A percentile compares a stretch with the other conserved stretches of the same genome.
phyloP scores from a whole-genome alignment of 345 rosid genomes.

The Tarenaya hassleriana region DNA sequence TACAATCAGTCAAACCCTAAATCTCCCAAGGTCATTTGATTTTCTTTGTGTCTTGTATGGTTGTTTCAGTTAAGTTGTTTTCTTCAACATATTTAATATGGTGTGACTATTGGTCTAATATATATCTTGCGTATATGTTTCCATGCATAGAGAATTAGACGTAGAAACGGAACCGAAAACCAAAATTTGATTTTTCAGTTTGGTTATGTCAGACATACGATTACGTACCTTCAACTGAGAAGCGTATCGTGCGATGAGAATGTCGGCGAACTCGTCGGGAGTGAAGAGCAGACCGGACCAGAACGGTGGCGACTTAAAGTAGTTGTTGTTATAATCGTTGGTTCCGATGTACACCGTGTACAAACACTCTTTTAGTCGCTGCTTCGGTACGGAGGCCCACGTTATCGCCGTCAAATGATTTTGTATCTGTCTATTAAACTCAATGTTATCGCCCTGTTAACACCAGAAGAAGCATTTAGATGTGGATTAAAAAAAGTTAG shows the following conservation, averaged over 20 bases:
- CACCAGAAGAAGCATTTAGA: neutral
- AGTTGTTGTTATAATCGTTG: slow-evolving; percentile 49
- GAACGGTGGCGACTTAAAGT: slow-evolving; percentile 35
- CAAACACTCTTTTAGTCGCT: slow-evolving; percentile 35
- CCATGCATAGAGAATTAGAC: no score
- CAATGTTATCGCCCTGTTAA: slow-evolving; percentile 39
- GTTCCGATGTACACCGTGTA: slow-evolving; percentile 44
- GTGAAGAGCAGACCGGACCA: neutral
- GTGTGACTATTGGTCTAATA: no score
- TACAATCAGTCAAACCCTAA: no score
- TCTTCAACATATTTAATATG: no score
- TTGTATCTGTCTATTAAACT: slow-evolving; percentile 31
- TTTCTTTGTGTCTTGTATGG: no score
- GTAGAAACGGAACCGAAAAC: no score
- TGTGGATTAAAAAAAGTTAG: no score
- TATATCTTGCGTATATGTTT: no score
- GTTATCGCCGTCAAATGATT: slow-evolving; percentile 31
- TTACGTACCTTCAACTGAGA: slow-evolving; percentile 19
- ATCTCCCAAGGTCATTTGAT: no score
- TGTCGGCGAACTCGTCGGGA: slow-evolving; percentile 23
- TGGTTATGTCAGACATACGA: no score
- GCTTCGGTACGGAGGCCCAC: slow-evolving; percentile 17
- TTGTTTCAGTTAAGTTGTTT: no score
- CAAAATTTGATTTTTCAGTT: no score
- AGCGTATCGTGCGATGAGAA: slow-evolving; percentile 20